These are phyloP conservation scores for Rhamnella rubrinervis DNA, from an alignment of 331 rosid genomes.

Conservation along the genomic window DNA sequence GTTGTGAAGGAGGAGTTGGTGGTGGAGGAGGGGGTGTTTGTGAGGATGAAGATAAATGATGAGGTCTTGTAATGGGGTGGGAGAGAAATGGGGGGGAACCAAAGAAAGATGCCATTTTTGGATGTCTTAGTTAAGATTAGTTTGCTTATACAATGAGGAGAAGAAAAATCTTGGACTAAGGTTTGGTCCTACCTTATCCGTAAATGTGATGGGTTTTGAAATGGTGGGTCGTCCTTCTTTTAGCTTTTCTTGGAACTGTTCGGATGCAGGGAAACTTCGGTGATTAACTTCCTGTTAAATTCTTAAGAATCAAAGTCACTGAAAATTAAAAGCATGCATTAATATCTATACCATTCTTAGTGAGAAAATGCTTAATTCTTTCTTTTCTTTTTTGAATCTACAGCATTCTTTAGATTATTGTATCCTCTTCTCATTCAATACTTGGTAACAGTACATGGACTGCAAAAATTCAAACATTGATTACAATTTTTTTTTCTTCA, in stretches of 20 bases:
- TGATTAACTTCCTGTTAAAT: too few relatives aligned
- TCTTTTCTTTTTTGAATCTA: background rate
- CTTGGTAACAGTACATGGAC: conserved; percentile 33
- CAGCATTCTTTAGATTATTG: conserved; percentile 9
- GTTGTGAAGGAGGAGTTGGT: conserved; percentile 42
- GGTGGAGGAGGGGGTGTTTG: conserved; percentile 55
- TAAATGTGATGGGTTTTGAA: conserved; percentile 7
- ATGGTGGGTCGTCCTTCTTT: conserved; percentile 19
- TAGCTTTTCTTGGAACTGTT: background rate
- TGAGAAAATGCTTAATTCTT: too few relatives aligned
- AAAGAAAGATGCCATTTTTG: conserved; percentile 75
- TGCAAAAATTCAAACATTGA: conserved; percentile 40
- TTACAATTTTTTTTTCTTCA: conserved; percentile 43
- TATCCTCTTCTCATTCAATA: conserved; percentile 27
- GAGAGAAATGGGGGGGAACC: conserved; percentile 65
- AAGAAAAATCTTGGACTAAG: conserved; percentile 5
- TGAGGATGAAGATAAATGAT: conserved; percentile 57
- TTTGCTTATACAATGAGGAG: background rate
- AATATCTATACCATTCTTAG: too few relatives aligned
- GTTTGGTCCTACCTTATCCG: conserved; percentile 69
- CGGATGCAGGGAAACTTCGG: background rate
- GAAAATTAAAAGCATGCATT: background rate
- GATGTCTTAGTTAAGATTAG: conserved; percentile 22
- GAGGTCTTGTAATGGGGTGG: conserved; percentile 56
- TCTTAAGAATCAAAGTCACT: too few relatives aligned